These are phyloP conservation scores for Noccaea caerulescens DNA, from an alignment of 345 rosid species.

Conservation along the genomic window DNA sequence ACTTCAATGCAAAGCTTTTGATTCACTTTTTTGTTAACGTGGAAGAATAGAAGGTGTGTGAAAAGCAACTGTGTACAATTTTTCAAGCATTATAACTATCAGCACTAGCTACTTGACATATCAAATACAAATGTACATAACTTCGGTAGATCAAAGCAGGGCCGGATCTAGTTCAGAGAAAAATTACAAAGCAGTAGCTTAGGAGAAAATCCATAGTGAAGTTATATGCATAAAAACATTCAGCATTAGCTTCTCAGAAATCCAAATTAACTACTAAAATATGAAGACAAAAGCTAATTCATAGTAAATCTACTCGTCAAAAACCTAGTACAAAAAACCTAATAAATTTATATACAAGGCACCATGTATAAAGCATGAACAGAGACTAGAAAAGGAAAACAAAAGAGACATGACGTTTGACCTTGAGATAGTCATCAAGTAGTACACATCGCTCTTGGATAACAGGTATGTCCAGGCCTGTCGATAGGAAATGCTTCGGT, in stretches of 20 bases:
- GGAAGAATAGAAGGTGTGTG: constrained; percentile 19
- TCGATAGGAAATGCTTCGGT: constrained; percentile 95
- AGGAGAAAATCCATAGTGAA: constrained; percentile 1
- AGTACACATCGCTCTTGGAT: constrained; percentile 89
- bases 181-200: constrained; percentile 13
- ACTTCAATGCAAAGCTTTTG: constrained; percentile 26
- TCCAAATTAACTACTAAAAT: constrained; percentile 26
- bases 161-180: constrained; percentile 20
- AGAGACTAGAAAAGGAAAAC: constrained; percentile 16
- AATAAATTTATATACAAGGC: constrained; percentile 5
- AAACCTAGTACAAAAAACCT: not conserved
- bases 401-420: constrained; percentile 40
- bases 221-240: constrained; percentile 7
- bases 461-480: constrained; percentile 79
- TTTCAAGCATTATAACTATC: constrained; percentile 29
- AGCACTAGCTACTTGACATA: constrained; percentile 20
- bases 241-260: constrained; percentile 20
- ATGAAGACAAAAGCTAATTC: constrained; percentile 26
- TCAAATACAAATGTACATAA: not conserved
- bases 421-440: constrained; percentile 92
- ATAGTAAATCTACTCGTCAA: constrained; percentile 20
- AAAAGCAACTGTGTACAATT: constrained; percentile 18
- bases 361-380: constrained; percentile 18
- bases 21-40: constrained; percentile 22
- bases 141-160: constrained; percentile 28